These are phyloP conservation scores for Laguncularia racemosa DNA, from an alignment of 345 rosid species.

Conservation along the genomic window DNA sequence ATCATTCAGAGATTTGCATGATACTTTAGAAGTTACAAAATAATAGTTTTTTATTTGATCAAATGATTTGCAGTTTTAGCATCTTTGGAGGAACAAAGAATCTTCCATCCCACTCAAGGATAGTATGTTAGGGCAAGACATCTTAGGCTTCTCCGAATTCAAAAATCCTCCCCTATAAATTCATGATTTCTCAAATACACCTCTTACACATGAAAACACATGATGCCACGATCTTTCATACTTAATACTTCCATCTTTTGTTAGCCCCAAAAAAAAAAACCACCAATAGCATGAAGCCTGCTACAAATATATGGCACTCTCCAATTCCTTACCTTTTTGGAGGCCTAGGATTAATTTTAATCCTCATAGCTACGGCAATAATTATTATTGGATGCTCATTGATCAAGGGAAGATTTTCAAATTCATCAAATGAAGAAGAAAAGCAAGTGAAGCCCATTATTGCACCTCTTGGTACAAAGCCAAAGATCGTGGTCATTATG, in stretches of 20 bases:
- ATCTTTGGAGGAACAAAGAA: conserved; percentile 5
- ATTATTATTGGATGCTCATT: conserved; percentile 20
- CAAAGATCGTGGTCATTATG: conserved; percentile 32
- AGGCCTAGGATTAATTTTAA: conserved; percentile 17
- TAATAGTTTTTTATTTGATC: neutral
- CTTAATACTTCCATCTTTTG: no score
- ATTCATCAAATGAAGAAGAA: neutral
- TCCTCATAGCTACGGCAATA: conserved; percentile 21
- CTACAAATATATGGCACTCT: conserved; percentile 16
- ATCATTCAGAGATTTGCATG: neutral
- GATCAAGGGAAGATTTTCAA: neutral
- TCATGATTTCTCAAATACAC: no score
- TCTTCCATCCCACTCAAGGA: neutral
- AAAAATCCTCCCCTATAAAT: no score
- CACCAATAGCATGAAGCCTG: conserved; percentile 2
- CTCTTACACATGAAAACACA: no score
- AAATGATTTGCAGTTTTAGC: neutral
- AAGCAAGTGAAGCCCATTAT: conserved; percentile 6
- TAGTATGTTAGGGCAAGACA: no score
- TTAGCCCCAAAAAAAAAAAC: neutral
- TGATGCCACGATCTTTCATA: no score
- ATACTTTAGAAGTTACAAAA: no score
- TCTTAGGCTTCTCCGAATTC: no score
- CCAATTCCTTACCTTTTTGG: conserved; percentile 36
- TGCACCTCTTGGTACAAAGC: conserved; percentile 13